Base-by-base conservation (phyloP, 2,329 filamentous ascomycete genomes). In the Aspergillus sp. region DNA sequence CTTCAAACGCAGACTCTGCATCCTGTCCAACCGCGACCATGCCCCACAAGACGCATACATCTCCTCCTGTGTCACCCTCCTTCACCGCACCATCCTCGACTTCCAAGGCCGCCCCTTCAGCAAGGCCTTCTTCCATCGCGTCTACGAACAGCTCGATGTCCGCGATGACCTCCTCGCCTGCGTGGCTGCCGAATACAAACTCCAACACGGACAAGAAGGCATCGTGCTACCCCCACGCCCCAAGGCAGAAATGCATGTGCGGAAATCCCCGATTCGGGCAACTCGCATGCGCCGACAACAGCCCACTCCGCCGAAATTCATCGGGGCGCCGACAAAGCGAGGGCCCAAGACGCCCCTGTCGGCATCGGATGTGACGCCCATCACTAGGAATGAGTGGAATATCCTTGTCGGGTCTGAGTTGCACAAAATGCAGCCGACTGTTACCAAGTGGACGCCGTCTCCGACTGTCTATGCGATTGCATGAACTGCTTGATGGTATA, bases 311-410 rank as follows among this genome's bases (percentile, higher is more conserved):
- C 46, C 62, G 11, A 50, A 50, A 37, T 44, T 46, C 36, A 41
- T 43, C 13, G 40, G 44, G 39, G 27, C 50, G 19, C 48, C 54
- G 10, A 28, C 46, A 11, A 56, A 53, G 34, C 59, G 59, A 6
- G 65, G 62, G 0, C 65, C 67, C 4, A 67, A 66, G 46, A 70
- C 67, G 1, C 68, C 68, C 3, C 49, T 67, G 39, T 68, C 65
- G 5, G 67, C 67, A 1, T 70, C 68, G 2, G 68, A 70, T 50
- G 67, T 70, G 11, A 70, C 67, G 1, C 68, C 68, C 1, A 69
- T 69, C 42, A 70, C 68, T 2, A 54, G 61, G 10, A 67, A 63
- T 32, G 68, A 70, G 46, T 70, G 68, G 68, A 68, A 69, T 40
- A 56, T 70, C 27, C 53, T 70, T 13, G 53, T 66, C 13, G 55